Conservation (phyloP, 352 stramenopile genomes). For the Thalassiosira pacifica region DNA sequence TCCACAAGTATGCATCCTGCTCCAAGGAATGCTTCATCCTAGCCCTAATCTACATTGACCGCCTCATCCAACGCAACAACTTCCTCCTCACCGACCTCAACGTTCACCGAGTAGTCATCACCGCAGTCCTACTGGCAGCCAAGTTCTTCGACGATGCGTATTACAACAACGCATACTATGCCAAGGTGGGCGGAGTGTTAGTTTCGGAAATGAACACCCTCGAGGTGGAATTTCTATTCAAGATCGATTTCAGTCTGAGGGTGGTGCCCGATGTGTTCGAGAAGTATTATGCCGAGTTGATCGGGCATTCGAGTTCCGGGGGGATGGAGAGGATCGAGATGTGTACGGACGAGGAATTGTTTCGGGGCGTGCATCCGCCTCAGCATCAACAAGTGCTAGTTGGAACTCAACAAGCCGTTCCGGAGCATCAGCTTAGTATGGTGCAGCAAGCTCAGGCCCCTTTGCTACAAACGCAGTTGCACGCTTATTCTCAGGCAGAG, state of each 20-base stretch:
- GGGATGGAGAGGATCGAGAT: slow-evolving; percentile 31
- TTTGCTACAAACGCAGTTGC: neutral
- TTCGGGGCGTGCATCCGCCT: no score
- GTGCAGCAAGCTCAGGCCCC: neutral
- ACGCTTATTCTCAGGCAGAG: neutral
- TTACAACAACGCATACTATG: slow-evolving; percentile 99
- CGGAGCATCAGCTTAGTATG: neutral
- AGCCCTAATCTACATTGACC: slow-evolving; percentile 99
- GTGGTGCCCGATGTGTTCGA: slow-evolving; percentile 88
- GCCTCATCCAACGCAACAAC: slow-evolving; percentile 95
- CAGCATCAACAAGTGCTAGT: neutral
- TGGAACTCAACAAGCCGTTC: neutral
- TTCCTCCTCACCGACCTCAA: slow-evolving; percentile 97
- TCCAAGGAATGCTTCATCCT: slow-evolving; percentile 99
- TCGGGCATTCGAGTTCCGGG: slow-evolving; percentile 63
- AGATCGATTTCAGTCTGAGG: slow-evolving; percentile 98
- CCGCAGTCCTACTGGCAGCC: slow-evolving; percentile 95
- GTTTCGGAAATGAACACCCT: slow-evolving; percentile 97
- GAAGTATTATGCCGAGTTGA: slow-evolving; percentile 84
- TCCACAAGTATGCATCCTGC: slow-evolving; percentile 98
- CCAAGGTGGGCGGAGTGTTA: slow-evolving; percentile 93
- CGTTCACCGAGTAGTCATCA: slow-evolving; percentile 98
- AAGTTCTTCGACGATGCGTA: slow-evolving; percentile 99
- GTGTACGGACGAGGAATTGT: slow-evolving; percentile 28
- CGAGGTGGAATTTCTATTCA: slow-evolving; percentile 97